These are phyloP conservation scores for Umbelopsis sp. DNA, from an alignment of 192 early-diverging fungal species.

Conservation along the genomic window DNA sequence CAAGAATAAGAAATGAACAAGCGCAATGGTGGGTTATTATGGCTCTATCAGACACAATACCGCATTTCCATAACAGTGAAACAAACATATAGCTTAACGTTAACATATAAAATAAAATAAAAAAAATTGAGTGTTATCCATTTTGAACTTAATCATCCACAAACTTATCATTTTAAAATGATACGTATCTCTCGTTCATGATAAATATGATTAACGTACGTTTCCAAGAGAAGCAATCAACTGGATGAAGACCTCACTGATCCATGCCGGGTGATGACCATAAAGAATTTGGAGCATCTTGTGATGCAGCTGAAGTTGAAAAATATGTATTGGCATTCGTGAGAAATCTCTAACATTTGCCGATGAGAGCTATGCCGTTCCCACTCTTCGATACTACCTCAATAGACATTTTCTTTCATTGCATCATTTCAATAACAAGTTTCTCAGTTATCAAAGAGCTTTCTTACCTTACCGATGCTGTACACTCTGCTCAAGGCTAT, in stretches of 20 bases:
- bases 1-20: too few relatives aligned
- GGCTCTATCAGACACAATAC: too few relatives aligned
- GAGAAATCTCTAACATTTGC: conserved; percentile 4
- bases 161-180: too few relatives aligned
- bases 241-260: conserved; percentile 13
- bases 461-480: background rate
- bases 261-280: conserved; percentile 23
- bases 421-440: background rate
- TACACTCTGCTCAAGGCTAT: background rate
- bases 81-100: too few relatives aligned
- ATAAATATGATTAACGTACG: too few relatives aligned
- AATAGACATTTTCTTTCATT: background rate
- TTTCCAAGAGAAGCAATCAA: conserved; percentile 18
- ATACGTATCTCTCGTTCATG: too few relatives aligned
- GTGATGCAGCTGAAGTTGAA: conserved; percentile 36
- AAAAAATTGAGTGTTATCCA: too few relatives aligned
- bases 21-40: too few relatives aligned
- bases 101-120: too few relatives aligned
- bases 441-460: background rate
- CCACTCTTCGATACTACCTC: background rate
- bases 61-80: too few relatives aligned
- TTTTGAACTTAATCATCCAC: too few relatives aligned
- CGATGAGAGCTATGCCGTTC: background rate
- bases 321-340: conserved; percentile 36
- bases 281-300: conserved; percentile 34